Percentiles rank a stretch among this genome's conserved stretches.
phyloP scores from a whole-genome alignment of 169 alveolate species.

The Eimeria necatrix region DNA sequence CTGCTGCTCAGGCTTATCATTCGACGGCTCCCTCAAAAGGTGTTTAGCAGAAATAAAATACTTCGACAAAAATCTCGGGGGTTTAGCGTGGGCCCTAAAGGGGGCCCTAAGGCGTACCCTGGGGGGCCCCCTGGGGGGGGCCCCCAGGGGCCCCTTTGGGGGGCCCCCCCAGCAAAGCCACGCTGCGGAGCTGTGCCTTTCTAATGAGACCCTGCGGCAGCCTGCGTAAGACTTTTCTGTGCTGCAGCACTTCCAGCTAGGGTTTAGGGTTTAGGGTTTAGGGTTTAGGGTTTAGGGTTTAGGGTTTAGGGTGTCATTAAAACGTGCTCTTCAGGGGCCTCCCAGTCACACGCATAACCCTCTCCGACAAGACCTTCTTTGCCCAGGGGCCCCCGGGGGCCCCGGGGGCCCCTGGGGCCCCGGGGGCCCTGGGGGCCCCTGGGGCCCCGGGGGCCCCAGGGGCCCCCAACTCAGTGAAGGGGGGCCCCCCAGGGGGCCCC shows the following conservation, averaged over 20 bases:
- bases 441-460: too few species aligned
- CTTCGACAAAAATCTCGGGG: not conserved
- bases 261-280: not conserved
- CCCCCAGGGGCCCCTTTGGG: too few species aligned
- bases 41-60: not conserved
- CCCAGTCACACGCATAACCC: not conserved
- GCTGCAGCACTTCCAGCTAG: not conserved
- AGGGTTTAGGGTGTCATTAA: not conserved
- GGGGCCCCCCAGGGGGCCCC: too few species aligned
- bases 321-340: not conserved
- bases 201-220: not conserved
- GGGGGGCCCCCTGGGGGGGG: not conserved
- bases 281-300: not conserved
- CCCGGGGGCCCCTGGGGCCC: too few species aligned
- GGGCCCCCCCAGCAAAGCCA: not conserved
- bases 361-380: not conserved
- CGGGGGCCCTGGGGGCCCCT: too few species aligned
- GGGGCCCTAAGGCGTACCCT: not conserved
- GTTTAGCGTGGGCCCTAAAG: not conserved
- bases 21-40: not conserved
- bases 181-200: not conserved
- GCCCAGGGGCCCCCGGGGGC: conserved; percentile 7
- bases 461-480: too few species aligned
- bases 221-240: not conserved
- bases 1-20: not conserved